Evolutionary conservation across 768 basidiomycete species (phyloP).

Genomic region (Tremella yokohamensis): DNA sequence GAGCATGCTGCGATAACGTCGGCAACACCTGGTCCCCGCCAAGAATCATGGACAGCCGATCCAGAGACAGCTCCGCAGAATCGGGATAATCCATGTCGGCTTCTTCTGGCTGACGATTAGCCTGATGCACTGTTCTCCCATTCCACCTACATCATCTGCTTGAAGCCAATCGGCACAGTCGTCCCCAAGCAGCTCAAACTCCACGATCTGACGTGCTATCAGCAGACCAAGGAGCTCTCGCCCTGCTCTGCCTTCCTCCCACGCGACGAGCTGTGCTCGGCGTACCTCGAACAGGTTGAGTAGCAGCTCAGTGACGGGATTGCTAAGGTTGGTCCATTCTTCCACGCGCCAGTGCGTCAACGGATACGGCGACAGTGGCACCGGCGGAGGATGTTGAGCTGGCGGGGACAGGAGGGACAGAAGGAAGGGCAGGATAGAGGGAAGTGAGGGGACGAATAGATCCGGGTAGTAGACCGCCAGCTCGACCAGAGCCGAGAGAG

Average conservation of each 20-base stretch:
- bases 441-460: conserved; percentile 24
- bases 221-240: conserved; percentile 42
- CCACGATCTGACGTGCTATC: conserved; percentile 35
- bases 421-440: conserved; percentile 22
- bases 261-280: conserved; percentile 72
- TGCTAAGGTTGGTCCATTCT: conserved; percentile 65
- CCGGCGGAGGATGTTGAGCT: background rate
- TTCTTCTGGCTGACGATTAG: conserved; percentile 63
- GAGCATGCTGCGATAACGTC: conserved; percentile 75
- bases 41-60: conserved; percentile 73
- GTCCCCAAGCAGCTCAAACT: conserved; percentile 44
- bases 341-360: conserved; percentile 53
- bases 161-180: conserved; percentile 61
- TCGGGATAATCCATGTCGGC: conserved; percentile 63
- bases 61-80: conserved; percentile 76
- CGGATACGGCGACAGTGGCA: conserved; percentile 24
- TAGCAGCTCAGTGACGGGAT: conserved; percentile 77
- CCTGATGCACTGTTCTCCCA: conserved; percentile 9
- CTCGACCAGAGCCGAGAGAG: conserved; percentile 36
- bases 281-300: conserved; percentile 72
- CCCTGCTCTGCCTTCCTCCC: conserved; percentile 60
- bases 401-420: conserved; percentile 31
- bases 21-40: conserved; percentile 58
- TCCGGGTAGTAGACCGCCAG: conserved; percentile 31
- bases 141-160: conserved; percentile 58